Percentiles rank a stretch among this genome's conserved stretches.
These are phyloP conservation scores for Ceratocystis smalleyi DNA, from an alignment of 2,329 filamentous ascomycete species.

Conservation along the genomic window DNA sequence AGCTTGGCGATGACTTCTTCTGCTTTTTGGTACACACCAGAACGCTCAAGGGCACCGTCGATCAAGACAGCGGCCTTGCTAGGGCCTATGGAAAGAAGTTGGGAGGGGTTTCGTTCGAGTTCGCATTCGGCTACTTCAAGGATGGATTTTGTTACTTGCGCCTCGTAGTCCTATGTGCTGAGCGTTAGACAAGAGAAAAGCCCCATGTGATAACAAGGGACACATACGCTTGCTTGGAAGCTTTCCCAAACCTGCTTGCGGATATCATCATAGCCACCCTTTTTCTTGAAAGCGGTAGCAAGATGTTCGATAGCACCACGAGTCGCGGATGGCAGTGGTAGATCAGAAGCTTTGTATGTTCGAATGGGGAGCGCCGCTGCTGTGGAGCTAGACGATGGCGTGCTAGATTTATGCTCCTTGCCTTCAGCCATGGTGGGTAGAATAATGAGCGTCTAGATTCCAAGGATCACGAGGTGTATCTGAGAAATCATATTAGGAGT, in stretches of 20 bases:
- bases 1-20: constrained; percentile 51
- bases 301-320: constrained; percentile 58
- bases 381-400: neutral
- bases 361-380: constrained; percentile 19
- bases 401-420: neutral
- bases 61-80: constrained; percentile 60
- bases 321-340: constrained; percentile 59
- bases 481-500: neutral
- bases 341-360: constrained; percentile 58
- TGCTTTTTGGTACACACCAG: constrained; percentile 58
- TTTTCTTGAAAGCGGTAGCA: constrained; percentile 72
- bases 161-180: constrained; percentile 47
- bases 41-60: constrained; percentile 62
- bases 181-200: neutral
- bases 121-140: constrained; percentile 57
- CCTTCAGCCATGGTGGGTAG: neutral
- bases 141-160: constrained; percentile 48
- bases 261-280: constrained; percentile 64
- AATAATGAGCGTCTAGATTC: neutral
- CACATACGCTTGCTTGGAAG: constrained; percentile 51
- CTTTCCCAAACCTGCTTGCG: constrained; percentile 64
- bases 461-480: too few relatives aligned
- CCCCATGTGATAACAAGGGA: neutral
- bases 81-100: constrained; percentile 57
- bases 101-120: constrained; percentile 56